phyloP scores from a whole-genome alignment of 2,329 filamentous ascomycete species.

The Venturia nashicola region DNA sequence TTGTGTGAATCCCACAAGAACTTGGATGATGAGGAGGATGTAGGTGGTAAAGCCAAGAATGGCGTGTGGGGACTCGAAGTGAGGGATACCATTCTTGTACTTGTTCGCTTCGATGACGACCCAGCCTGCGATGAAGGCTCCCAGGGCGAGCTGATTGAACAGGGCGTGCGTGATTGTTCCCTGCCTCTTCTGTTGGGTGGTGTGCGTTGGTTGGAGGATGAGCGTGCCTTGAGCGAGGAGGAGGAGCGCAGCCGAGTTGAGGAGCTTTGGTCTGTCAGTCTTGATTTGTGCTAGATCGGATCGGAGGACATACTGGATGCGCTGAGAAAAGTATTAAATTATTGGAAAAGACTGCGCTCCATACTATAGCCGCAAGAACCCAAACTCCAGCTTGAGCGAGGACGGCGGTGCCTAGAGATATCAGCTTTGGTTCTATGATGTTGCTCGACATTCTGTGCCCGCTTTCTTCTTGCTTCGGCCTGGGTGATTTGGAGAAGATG shows the following conservation, averaged over 20 bases:
- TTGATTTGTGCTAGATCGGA: not conserved
- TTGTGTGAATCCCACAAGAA: constrained; percentile 68
- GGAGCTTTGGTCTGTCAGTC: constrained; percentile 25
- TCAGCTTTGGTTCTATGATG: not conserved
- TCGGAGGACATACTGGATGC: constrained; percentile 58
- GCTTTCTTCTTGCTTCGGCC: not conserved
- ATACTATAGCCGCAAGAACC: constrained; percentile 64
- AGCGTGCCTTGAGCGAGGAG: constrained; percentile 70
- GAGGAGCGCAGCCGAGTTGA: constrained; percentile 53
- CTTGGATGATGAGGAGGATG: constrained; percentile 58
- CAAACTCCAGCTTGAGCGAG: constrained; percentile 69
- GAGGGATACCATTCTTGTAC: constrained; percentile 47
- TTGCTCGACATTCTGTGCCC: not conserved
- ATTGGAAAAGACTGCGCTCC: constrained; percentile 60
- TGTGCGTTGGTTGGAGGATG: constrained; percentile 76
- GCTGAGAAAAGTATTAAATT: constrained; percentile 72
- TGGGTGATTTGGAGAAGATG: not conserved
- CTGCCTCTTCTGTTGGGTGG: constrained; percentile 56
- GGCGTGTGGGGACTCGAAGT: constrained; percentile 73
- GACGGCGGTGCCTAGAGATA: constrained; percentile 57
- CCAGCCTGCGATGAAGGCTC: constrained; percentile 51
- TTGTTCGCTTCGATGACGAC: constrained; percentile 79
- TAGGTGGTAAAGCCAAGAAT: constrained; percentile 72
- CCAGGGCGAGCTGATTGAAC: constrained; percentile 55
- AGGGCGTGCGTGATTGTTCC: constrained; percentile 54